Evolutionary conservation across 331 rosid species (phyloP).

Genomic region (Cydonia oblonga): DNA sequence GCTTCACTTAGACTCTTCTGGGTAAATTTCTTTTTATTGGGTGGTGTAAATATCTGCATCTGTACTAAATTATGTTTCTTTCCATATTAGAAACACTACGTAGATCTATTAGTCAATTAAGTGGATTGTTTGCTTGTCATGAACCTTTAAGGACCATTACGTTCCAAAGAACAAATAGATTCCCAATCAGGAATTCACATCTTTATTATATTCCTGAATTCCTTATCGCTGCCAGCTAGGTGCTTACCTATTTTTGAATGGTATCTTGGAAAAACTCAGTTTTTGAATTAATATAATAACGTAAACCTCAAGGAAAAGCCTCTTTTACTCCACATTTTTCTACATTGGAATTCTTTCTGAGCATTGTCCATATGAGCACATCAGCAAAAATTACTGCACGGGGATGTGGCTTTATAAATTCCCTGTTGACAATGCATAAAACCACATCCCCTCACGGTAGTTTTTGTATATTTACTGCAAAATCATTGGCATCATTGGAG

Average conservation of each 20-base stretch:
- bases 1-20: slow-evolving; percentile 60
- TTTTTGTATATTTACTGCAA: neutral
- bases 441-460: too few species aligned
- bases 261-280: neutral
- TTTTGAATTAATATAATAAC: neutral
- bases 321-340: neutral
- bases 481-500: neutral
- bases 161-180: neutral
- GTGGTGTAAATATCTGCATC: neutral
- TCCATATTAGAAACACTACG: neutral
- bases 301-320: neutral
- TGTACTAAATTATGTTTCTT: neutral
- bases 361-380: neutral
- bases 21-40: slow-evolving; percentile 30
- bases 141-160: neutral
- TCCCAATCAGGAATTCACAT: neutral
- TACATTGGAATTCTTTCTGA: neutral
- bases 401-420: too few species aligned
- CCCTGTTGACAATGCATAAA: too few species aligned
- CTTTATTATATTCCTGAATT: neutral
- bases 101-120: neutral
- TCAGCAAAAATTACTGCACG: neutral
- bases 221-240: neutral
- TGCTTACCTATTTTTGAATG: neutral
- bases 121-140: neutral